Base-by-base conservation (phyloP, 2,329 filamentous ascomycete species). In the Cladosporium sp. region DNA sequence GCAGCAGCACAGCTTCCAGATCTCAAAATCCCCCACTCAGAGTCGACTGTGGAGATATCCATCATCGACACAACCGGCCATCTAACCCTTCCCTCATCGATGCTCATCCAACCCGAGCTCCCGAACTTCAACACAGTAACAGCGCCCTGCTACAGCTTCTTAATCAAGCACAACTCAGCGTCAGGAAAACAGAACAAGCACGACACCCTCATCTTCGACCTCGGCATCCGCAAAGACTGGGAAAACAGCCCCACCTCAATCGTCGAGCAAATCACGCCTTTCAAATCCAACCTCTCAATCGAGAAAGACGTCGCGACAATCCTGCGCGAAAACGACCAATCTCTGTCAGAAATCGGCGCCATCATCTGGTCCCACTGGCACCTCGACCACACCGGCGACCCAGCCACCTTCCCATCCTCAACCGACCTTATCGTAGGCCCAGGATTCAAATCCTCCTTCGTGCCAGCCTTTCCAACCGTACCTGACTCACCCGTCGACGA, bases 401-500 rank as follows among this genome's bases (percentile, higher is more conserved):
- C 74, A 2, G 72, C 72, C 0, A 73, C 70, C 1, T 80, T 80
- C 56, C 73, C 75, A 0, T n/a, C 65, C 0, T 67, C 68, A 2
- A 78, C 76, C 6, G 70, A 72, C 2, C 65, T 79, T 3, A 70
- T 79, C 6, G 76, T 79, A n/a, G 77, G 77, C 3, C 77, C 76
- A 11, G 76, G 77, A 0, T 78, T 79, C 61, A 76, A 73, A 38
- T 58, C 68, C 2, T 59, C 60, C 0, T 73, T 75, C 50, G 60
- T 69, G 8, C 77, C 78, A 7, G 77, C 70, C 1, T 79, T 74
- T 55, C 78, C 78, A 4, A 63, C 67, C 1, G 72, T 75, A 15
- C 58, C 65, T 5, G 67, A 76, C 17, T 64, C 71, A 0, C 66
- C 66, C 1, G 68, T 78, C 34, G 61, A 65, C 20, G 74, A 79